Conservation (phyloP, 345 rosid species). For the Moricandia moricandioides region DNA sequence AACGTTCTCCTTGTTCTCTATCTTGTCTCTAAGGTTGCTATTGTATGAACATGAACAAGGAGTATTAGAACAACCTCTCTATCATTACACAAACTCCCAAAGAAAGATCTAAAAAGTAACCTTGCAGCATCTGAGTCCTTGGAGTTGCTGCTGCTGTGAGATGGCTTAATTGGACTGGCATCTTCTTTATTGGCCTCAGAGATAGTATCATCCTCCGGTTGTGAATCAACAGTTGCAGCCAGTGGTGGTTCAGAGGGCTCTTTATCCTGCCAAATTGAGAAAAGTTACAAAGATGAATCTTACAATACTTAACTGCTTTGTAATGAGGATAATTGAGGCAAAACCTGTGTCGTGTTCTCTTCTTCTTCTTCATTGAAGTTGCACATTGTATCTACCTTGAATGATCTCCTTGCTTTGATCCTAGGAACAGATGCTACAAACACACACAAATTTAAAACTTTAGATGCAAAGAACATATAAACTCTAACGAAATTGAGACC, state of each 20-base stretch:
- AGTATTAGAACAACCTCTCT: neutral
- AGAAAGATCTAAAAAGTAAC: neutral
- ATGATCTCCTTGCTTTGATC: conserved; percentile 72
- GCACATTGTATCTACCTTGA: conserved; percentile 65
- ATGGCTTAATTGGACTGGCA: neutral
- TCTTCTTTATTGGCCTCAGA: conserved; percentile 14
- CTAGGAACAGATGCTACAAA: conserved; percentile 75
- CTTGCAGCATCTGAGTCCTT: neutral
- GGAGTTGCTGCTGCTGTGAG: neutral
- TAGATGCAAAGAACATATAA: neutral
- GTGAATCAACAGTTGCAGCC: neutral
- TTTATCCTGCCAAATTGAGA: conserved; percentile 13
- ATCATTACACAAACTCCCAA: neutral
- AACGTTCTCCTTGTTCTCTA: conserved; percentile 35
- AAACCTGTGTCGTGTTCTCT: conserved; percentile 49
- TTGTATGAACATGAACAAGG: conserved; percentile 8
- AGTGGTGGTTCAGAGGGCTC: neutral
- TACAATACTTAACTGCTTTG: neutral
- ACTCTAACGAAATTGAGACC: conserved; percentile 10
- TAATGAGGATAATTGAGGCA: neutral
- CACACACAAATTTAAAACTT: neutral
- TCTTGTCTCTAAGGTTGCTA: neutral
- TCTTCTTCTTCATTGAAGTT: conserved; percentile 62
- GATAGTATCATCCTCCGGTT: neutral
- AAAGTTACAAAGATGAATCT: neutral